Base-by-base conservation (phyloP, 441 rosid species). In the Isatis lusitanica region DNA sequence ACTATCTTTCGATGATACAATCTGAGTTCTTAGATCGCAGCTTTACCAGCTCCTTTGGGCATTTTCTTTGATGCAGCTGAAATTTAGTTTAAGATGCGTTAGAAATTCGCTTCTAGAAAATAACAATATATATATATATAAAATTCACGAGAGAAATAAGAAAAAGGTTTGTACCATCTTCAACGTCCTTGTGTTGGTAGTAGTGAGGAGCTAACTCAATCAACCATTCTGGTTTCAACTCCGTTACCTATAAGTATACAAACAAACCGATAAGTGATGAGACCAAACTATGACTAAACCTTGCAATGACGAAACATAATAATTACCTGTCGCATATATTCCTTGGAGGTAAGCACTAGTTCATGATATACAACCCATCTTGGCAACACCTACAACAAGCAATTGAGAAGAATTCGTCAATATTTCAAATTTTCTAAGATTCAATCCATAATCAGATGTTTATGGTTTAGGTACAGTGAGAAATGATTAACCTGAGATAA, bases 221-320 rank as follows among this genome's bases (percentile, higher is more conserved):
- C 83, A 95, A 85, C 98, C 99, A 95, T 43, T 95, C 99, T 5
- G 99, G 99, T 80, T 90, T 95, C 77, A 93, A 87, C 76, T 95
- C 97, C 13, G 98, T 89, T 33, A 91, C 96, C 98, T 95, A 10
- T 42, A 9, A 44, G 11, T 8, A 42, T 51, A 15, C 26, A 83
- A 83, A 75, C 50, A 47, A 68, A 66, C 9, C 63, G 1, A 68
- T 6, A 67, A 68, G 47, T 60, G 35, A 26, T 10, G 74, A 82
- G 85, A 58, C 81, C 61, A 52, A 46, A 0, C 42, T 13, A 50
- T 64, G 51, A 7, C 5, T 24, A 21, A 69, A 21, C 43, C 17
- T 31, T 57, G 55, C 21, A 38, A 18, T 26, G 51, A 61, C 68
- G n/a, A 52, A 63, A 68, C 26, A 69, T 42, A 44, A 36, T 26